These are phyloP conservation scores for Arthrobotrys sinensis DNA, from an alignment of 2,329 filamentous ascomycete genomes.

Conservation along the genomic window DNA sequence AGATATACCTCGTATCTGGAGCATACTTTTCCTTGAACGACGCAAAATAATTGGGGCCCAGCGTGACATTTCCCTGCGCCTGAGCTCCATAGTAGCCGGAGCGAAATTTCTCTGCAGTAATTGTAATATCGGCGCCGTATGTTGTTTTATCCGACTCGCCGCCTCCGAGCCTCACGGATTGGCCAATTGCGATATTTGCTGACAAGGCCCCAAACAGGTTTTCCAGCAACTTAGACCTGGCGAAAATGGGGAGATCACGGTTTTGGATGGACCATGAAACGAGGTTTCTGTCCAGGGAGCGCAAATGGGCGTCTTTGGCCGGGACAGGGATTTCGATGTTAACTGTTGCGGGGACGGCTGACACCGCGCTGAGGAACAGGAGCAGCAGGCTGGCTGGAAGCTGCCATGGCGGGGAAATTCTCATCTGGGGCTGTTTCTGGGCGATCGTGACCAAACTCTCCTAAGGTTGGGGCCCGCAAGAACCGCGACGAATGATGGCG, in stretches of 20 bases:
- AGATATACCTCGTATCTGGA: constrained; percentile 42
- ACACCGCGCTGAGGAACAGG: not conserved
- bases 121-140: constrained; percentile 31
- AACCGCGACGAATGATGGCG: too few species aligned
- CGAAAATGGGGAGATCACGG: constrained; percentile 48
- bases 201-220: constrained; percentile 40
- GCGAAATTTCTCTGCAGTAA: constrained; percentile 33
- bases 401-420: not conserved
- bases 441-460: too few species aligned
- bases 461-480: too few species aligned
- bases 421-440: not conserved
- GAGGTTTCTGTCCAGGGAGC: constrained; percentile 44
- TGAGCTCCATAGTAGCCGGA: constrained; percentile 49
- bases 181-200: constrained; percentile 31
- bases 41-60: constrained; percentile 45
- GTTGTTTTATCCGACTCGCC: constrained; percentile 50
- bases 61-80: constrained; percentile 41
- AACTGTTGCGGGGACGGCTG: constrained; percentile 7
- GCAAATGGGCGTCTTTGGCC: constrained; percentile 25
- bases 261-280: constrained; percentile 55
- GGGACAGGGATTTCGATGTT: constrained; percentile 37
- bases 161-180: constrained; percentile 38
- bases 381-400: not conserved
- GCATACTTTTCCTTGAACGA: constrained; percentile 45
- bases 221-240: constrained; percentile 12